Conservation (phyloP, 1,284 basidiomycete species). For the Dichomitus squalens region DNA sequence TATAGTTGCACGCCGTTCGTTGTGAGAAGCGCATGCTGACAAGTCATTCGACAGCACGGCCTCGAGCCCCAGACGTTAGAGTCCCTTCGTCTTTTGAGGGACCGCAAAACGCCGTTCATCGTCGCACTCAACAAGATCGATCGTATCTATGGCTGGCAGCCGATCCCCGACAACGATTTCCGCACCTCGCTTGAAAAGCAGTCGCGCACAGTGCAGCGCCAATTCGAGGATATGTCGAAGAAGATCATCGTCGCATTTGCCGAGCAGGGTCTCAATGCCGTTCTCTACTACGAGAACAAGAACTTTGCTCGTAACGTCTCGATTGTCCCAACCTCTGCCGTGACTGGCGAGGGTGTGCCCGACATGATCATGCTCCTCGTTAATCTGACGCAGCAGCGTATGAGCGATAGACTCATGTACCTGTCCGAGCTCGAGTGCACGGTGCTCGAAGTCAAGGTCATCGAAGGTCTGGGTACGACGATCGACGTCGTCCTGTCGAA, state of each 20-base stretch:
- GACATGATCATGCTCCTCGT: slow-evolving; percentile 99
- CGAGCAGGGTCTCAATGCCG: slow-evolving; percentile 96
- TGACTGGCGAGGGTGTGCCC: slow-evolving; percentile 98
- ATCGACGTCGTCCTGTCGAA: slow-evolving; percentile 98
- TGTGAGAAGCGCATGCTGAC: slow-evolving; percentile 4
- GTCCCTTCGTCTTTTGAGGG: slow-evolving; percentile 89
- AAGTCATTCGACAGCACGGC: slow-evolving; percentile 70
- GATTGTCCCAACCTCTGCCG: slow-evolving; percentile 95
- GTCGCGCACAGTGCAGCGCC: slow-evolving; percentile 78
- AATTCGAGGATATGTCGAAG: slow-evolving; percentile 89
- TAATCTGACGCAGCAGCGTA: slow-evolving; percentile 96
- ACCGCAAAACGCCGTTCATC: slow-evolving; percentile 98
- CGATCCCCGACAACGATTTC: slow-evolving; percentile 92
- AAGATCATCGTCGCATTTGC: slow-evolving; percentile 93
- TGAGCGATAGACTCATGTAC: slow-evolving; percentile 99
- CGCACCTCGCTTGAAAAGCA: slow-evolving; percentile 91
- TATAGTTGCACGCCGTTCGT: slow-evolving; percentile 6
- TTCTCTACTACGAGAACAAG: slow-evolving; percentile 98
- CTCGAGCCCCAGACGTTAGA: slow-evolving; percentile 98
- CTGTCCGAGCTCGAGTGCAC: slow-evolving; percentile 98
- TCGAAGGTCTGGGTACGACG: slow-evolving; percentile 97
- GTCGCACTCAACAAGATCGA: slow-evolving; percentile 99
- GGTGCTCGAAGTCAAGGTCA: slow-evolving; percentile 99
- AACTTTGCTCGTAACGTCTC: slow-evolving; percentile 94
- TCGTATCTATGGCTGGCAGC: slow-evolving; percentile 95